Evolutionary conservation across 345 rosid species (phyloP), one percentile per base, ranked within the genome.

Genomic region (Citrus glauca): DNA sequence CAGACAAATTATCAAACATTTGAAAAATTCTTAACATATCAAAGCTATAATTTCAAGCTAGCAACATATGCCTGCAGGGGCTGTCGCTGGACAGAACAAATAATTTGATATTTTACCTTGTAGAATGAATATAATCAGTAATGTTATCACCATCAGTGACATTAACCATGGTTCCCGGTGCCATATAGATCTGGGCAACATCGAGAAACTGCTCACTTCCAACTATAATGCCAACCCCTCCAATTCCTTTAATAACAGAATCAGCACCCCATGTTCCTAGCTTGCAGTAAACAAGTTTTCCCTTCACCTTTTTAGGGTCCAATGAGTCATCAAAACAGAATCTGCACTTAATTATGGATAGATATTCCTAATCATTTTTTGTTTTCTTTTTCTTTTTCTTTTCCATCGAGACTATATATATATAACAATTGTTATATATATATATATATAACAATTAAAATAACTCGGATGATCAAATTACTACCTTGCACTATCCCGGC

Each of bases 161-260:
- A 76, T 90, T 91, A 69, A 93, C 95, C 87, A 89, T 53, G 4
- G 98, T 91, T 16, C 86, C 90, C 0, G 98, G 95, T 50, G 92
- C 88, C 97, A 93, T 95, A 84, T 81, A 95, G 69, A 95, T 83
- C 69, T 82, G 86, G 38, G 98, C 97, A 66, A 87, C 81, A 80
- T 95, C 98, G 65, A 95, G 93, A 82, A 67, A 89, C 35, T 64
- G 84, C 32, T 48, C 81, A 72, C 86, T 89, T 24, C 81, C 89
- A 4, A 95, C 9, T 61, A 93, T 81, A 1, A 86, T 74, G 38
- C 97, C 98, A 56, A 85, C 64, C 11, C 97, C 98, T 72, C 97
- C 98, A 11, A 78, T 78, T 19, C 84, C 81, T 80, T 91, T 89
- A 35, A 93, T 86, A 55, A 89, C 86, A 27, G 96, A 88, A 75